Evolutionary conservation across 768 basidiomycete genomes (phyloP).

Genomic region (Hericium rajendrae): DNA sequence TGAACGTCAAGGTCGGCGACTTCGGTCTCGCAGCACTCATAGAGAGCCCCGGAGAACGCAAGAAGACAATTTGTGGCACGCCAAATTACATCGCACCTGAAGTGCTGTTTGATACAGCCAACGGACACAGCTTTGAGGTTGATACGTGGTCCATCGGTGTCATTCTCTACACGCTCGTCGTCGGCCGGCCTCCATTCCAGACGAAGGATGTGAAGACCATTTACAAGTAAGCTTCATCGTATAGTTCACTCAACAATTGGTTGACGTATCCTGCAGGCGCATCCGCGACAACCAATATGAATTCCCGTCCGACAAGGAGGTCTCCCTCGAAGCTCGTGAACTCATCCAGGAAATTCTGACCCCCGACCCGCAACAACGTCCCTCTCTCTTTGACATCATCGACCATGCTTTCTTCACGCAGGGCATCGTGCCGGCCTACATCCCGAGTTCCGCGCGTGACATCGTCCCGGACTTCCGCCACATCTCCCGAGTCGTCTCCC

Average conservation of each 20-base stretch:
- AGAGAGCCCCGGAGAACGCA: slow-evolving; percentile 91
- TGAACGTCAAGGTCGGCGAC: slow-evolving; percentile 91
- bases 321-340: slow-evolving; percentile 63
- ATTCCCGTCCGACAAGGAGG: slow-evolving; percentile 69
- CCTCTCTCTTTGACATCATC: slow-evolving; percentile 77
- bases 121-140: slow-evolving; percentile 97
- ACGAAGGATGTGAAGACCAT: slow-evolving; percentile 97
- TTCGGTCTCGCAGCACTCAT: slow-evolving; percentile 96
- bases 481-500: slow-evolving; percentile 49
- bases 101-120: slow-evolving; percentile 90
- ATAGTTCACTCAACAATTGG: background rate
- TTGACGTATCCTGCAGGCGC: slow-evolving; percentile 38
- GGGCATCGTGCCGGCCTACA: slow-evolving; percentile 72
- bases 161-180: slow-evolving; percentile 87
- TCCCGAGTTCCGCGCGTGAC: slow-evolving; percentile 75
- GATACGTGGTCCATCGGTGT: slow-evolving; percentile 98
- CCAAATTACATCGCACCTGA: slow-evolving; percentile 99
- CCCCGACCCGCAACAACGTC: slow-evolving; percentile 72
- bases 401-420: slow-evolving; percentile 75
- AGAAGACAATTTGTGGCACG: slow-evolving; percentile 98
- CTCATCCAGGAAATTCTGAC: slow-evolving; percentile 83
- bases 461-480: slow-evolving; percentile 64
- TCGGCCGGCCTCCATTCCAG: slow-evolving; percentile 97
- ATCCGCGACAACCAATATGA: slow-evolving; percentile 92
- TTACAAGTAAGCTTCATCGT: slow-evolving; percentile 57